Evolutionary conservation across 106 monocot species (phyloP).

Genomic region (Ottelia alismoides): DNA sequence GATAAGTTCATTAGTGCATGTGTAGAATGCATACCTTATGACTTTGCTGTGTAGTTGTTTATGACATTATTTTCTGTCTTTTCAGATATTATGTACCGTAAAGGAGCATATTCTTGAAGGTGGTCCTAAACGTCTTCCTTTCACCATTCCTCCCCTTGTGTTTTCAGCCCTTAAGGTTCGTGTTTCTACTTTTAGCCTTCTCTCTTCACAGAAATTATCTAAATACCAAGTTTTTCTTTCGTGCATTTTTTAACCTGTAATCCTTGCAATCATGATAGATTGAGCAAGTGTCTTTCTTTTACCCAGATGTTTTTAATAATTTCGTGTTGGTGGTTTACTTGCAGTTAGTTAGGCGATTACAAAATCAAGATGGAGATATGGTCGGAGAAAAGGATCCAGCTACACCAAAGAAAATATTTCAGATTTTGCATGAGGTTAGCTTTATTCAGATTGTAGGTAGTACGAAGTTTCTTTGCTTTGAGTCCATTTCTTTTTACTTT

Average conservation of each 20-base stretch:
- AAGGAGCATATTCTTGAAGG: slow-evolving; percentile 86
- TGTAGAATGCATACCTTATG: too few relatives aligned
- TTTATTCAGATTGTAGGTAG: too few relatives aligned
- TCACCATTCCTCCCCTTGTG: slow-evolving; percentile 72
- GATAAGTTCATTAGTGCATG: too few relatives aligned
- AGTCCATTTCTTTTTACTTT: too few relatives aligned
- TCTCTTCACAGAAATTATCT: too few relatives aligned
- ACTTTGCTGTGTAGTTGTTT: too few relatives aligned
- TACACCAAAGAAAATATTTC: slow-evolving; percentile 91
- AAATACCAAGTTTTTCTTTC: too few relatives aligned
- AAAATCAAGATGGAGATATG: slow-evolving; percentile 69
- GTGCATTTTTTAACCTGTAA: too few relatives aligned
- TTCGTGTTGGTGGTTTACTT: slow-evolving; percentile 6
- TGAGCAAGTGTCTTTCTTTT: too few relatives aligned
- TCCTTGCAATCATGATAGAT: too few relatives aligned
- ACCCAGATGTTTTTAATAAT: not conserved
- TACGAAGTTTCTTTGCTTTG: too few relatives aligned
- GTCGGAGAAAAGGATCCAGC: slow-evolving; percentile 48
- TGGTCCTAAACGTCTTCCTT: slow-evolving; percentile 68
- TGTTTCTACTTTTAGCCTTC: not conserved
- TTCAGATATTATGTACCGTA: slow-evolving; percentile 81
- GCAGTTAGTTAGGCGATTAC: slow-evolving; percentile 77
- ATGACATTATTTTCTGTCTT: slow-evolving; percentile 6
- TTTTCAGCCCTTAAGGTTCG: slow-evolving; percentile 92
- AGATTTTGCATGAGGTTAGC: slow-evolving; percentile 88